These are phyloP conservation scores for Lantana camara DNA, from an alignment of 257 asterid species.

Conservation along the genomic window DNA sequence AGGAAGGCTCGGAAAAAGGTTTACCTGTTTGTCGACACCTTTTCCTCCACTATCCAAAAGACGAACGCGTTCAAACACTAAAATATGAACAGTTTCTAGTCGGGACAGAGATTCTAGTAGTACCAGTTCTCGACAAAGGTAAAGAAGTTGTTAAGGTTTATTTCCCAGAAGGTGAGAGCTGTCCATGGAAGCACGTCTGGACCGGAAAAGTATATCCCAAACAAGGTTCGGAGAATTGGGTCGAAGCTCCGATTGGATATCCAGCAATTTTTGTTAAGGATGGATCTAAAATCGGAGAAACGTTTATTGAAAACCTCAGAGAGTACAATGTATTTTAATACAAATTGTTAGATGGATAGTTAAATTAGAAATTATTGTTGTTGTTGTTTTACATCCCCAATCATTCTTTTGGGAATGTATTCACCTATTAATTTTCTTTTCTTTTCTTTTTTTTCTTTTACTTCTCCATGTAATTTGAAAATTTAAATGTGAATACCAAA, in stretches of 20 bases:
- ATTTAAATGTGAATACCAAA: slow-evolving; percentile 13
- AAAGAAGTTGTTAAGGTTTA: slow-evolving; percentile 63
- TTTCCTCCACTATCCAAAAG: slow-evolving; percentile 89
- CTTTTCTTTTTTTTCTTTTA: background rate
- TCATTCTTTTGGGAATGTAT: background rate
- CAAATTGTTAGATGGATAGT: background rate
- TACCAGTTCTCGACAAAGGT: slow-evolving; percentile 88
- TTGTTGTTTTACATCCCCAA: slow-evolving; percentile 8
- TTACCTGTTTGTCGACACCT: slow-evolving; percentile 91
- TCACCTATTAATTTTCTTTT: background rate
- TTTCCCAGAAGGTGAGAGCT: slow-evolving; percentile 69
- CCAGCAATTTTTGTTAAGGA: slow-evolving; percentile 87
- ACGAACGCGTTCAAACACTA: slow-evolving; percentile 58
- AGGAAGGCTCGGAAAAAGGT: slow-evolving; percentile 92
- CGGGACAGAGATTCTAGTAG: slow-evolving; percentile 89
- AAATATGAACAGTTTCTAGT: slow-evolving; percentile 83
- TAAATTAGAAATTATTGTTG: background rate
- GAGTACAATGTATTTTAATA: slow-evolving; percentile 47
- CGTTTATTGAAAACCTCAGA: slow-evolving; percentile 57
- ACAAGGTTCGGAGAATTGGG: slow-evolving; percentile 58
- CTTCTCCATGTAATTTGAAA: slow-evolving; percentile 2
- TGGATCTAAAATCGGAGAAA: slow-evolving; percentile 76
- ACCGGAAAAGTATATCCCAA: slow-evolving; percentile 58
- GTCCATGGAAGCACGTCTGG: slow-evolving; percentile 87
- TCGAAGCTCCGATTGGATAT: slow-evolving; percentile 75